These are phyloP conservation scores for Mycena vitilis DNA, from an alignment of 768 basidiomycete genomes.

Conservation along the genomic window DNA sequence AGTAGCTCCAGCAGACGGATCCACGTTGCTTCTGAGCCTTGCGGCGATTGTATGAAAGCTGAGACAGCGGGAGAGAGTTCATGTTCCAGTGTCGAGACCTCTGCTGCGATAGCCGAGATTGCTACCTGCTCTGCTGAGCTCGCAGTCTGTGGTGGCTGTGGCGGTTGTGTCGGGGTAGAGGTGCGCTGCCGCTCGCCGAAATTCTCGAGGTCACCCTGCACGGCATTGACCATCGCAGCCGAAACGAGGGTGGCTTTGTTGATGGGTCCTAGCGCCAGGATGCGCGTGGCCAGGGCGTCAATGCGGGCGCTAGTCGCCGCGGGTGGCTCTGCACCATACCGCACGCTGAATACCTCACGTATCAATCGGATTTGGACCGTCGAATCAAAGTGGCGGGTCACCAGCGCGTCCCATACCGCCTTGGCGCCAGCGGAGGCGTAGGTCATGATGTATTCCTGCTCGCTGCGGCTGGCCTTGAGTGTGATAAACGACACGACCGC, in stretches of 20 bases:
- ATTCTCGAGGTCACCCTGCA: conserved; percentile 24
- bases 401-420: conserved; percentile 27
- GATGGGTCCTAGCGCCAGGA: conserved; percentile 26
- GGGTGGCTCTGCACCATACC: conserved; percentile 23
- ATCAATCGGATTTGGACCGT: conserved; percentile 24
- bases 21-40: conserved; percentile 17
- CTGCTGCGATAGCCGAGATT: conserved; percentile 16
- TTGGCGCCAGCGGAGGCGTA: conserved; percentile 9
- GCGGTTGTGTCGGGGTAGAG: background rate
- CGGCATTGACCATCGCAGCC: conserved; percentile 28
- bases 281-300: conserved; percentile 20
- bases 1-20: conserved; percentile 23
- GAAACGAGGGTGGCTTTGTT: conserved; percentile 19
- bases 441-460: conserved; percentile 23
- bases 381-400: conserved; percentile 21
- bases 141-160: background rate
- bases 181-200: background rate
- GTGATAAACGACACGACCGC: conserved; percentile 24
- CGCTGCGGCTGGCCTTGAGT: conserved; percentile 20
- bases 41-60: conserved; percentile 12
- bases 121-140: conserved; percentile 14
- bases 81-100: conserved; percentile 2
- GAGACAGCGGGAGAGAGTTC: conserved; percentile 22
- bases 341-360: conserved; percentile 23
- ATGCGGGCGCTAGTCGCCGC: conserved; percentile 28